phyloP scores from a whole-genome alignment of 2,329 filamentous ascomycete species.

The Diaporthe ilicicola region DNA sequence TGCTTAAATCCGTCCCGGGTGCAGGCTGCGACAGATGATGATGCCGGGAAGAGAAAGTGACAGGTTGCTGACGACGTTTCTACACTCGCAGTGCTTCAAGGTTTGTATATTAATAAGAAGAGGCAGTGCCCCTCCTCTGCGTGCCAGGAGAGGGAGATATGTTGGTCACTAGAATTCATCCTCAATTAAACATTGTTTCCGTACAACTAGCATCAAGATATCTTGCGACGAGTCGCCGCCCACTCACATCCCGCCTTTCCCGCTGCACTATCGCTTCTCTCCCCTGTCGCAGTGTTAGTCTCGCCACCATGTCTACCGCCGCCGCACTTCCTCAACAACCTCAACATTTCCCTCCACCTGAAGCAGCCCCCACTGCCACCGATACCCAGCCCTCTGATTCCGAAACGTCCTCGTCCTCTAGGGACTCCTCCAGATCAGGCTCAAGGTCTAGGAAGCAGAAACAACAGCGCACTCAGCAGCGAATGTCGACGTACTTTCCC shows the following conservation, averaged over 20 bases:
- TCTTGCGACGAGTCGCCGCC: neutral
- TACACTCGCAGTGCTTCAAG: neutral
- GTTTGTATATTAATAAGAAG: neutral
- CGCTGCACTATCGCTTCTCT: conserved; percentile 14
- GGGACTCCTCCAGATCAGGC: conserved; percentile 7
- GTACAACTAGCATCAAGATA: neutral
- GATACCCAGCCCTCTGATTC: conserved; percentile 1
- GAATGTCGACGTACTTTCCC: conserved; percentile 76
- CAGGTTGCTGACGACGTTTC: neutral
- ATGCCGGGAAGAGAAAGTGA: neutral
- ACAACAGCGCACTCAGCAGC: conserved; percentile 30
- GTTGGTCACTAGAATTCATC: neutral
- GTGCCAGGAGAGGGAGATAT: neutral
- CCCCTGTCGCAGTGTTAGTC: conserved; percentile 18
- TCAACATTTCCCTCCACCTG: conserved; percentile 33
- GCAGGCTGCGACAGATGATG: neutral
- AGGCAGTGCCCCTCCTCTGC: neutral
- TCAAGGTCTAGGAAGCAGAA: conserved; percentile 24
- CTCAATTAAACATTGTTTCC: neutral
- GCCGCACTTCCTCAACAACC: conserved; percentile 36
- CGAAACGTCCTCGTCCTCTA: conserved; percentile 25
- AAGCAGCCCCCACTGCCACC: neutral
- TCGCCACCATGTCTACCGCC: conserved; percentile 41
- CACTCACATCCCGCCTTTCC: neutral
- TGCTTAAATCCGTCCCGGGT: conserved; percentile 9